Base-by-base conservation (phyloP, 345 rosid species). In the Moricandia arvensis region DNA sequence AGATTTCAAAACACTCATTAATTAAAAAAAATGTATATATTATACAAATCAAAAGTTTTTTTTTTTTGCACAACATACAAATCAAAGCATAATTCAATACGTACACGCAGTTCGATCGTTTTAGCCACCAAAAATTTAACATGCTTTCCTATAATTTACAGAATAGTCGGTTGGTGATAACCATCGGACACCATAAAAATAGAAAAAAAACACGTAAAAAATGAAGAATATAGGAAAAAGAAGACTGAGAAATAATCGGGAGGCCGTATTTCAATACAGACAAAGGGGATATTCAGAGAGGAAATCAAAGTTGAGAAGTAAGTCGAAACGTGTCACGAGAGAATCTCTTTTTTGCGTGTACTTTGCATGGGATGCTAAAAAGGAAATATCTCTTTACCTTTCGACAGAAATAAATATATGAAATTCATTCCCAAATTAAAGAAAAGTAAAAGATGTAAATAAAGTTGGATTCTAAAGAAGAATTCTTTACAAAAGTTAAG, bases 311-410 rank as follows among this genome's bases (percentile, higher is more conserved):
- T 72, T 17, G 55, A n/a, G 64, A 72, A 72, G 66, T 26, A 17
- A 78, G 77, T 67, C 81, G 81, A 78, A 72, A 78, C 81, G 77
- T 78, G 81, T 78, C 77, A 72, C 64, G 60, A 51, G 74, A 71
- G 81, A 72, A 78, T 78, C 73, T 60, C 81, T 73, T 78, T 78
- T 72, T 31, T 78, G 65, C 51, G 74, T 73, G 69, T 21, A 21
- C 81, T 72, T 78, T 66, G 77, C 77, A 78, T 78, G 81, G 81
- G 81, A 78, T 78, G 73, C 81, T 78, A 67, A 59, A 72, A 78
- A 61, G 43, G 74, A 78, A 72, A 13, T 54, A 33, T 67, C 69
- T 66, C 77, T 78, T 78, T 71, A 72, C 80, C 66, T 78, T 78
- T 66, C 68, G 21, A 69, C 71, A n/a, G 9, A 63, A 55, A 62